A percentile compares a stretch with the other conserved stretches of the same genome.
phyloP scores from a whole-genome alignment of 2,329 filamentous ascomycete species.

The Metarhizium rileyi region DNA sequence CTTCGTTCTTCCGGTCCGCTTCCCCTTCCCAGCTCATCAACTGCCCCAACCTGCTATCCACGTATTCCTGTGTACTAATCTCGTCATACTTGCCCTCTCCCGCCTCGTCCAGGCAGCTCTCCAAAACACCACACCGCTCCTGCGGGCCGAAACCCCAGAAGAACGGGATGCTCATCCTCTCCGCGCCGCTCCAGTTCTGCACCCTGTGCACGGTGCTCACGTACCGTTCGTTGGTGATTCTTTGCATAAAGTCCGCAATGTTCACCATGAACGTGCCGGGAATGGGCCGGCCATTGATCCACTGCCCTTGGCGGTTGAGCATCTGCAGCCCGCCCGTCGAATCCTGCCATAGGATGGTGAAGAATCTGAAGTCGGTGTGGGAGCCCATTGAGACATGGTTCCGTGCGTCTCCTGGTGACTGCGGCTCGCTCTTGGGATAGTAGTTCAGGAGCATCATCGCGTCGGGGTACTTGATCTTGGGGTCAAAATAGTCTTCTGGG shows the following conservation, averaged over 20 bases:
- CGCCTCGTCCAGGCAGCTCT: constrained; percentile 24
- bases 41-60: background rate
- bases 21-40: background rate
- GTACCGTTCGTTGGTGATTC: constrained; percentile 39
- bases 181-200: constrained; percentile 27
- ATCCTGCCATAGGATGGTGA: constrained; percentile 38
- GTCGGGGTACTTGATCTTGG: constrained; percentile 41
- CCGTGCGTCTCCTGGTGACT: constrained; percentile 2
- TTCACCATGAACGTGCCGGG: constrained; percentile 38
- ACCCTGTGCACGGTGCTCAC: constrained; percentile 39
- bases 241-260: constrained; percentile 39
- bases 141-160: constrained; percentile 33
- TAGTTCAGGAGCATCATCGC: constrained; percentile 31
- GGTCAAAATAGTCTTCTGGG: constrained; percentile 44
- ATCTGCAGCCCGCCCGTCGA: constrained; percentile 32
- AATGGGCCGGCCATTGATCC: constrained; percentile 30
- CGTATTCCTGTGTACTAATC: constrained; percentile 14
- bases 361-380: constrained; percentile 43
- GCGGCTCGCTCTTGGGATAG: constrained; percentile 18
- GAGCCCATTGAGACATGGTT: constrained; percentile 31
- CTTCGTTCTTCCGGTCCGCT: background rate
- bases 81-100: constrained; percentile 26
- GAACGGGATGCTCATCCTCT: constrained; percentile 35
- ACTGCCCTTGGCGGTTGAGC: constrained; percentile 26
- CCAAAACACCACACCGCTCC: constrained; percentile 29